Evolutionary conservation across 169 alveolate species (phyloP), one percentile per base, ranked within the genome.

Genomic region (Theileria orientalis): DNA sequence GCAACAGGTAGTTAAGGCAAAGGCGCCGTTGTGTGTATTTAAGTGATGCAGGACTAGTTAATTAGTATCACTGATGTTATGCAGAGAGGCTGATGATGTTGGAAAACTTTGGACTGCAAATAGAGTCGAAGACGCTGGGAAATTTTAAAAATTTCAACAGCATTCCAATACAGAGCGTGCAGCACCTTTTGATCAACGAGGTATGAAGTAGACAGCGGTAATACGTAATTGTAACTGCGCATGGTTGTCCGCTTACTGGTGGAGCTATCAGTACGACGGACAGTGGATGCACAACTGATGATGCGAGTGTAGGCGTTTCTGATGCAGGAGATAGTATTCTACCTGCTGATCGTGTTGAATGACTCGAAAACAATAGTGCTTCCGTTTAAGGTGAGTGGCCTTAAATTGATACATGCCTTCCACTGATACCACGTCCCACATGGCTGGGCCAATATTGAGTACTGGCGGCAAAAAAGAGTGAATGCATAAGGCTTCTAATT

Each of bases 51-150:
- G n/a, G n/a, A n/a, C n/a, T n/a, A n/a, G n/a, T n/a, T n/a, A n/a
- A n/a, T n/a, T n/a, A n/a, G n/a, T n/a, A n/a, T n/a, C n/a, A n/a
- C n/a, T n/a, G n/a, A n/a, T n/a, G n/a, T n/a, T n/a, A n/a, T n/a
- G n/a, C 69, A 78, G 86, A 78, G 63, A 14, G 76, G 44, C 80
- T 78, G 25, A 61, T 78, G 23, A 40, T 78, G 63, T 42, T 78
- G 27, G 23, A 30, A 33, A 74, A 74, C 13, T 78, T 47, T 44
- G 86, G 86, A 19, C 32, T 78, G 35, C 86, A 78, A 64, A 46
- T 78, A 19, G 86, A 78, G 33, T 23, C 79, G 7, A 1, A n/a
- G 5, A 35, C 42, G 64, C 25, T 35, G 19, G 6, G 25, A 9
- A 82, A 82, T 19, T 5, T 27, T 32, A 33, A 46, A 54, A 23